Conservation (phyloP, 2,329 filamentous ascomycete species). For the Dothistroma pini region DNA sequence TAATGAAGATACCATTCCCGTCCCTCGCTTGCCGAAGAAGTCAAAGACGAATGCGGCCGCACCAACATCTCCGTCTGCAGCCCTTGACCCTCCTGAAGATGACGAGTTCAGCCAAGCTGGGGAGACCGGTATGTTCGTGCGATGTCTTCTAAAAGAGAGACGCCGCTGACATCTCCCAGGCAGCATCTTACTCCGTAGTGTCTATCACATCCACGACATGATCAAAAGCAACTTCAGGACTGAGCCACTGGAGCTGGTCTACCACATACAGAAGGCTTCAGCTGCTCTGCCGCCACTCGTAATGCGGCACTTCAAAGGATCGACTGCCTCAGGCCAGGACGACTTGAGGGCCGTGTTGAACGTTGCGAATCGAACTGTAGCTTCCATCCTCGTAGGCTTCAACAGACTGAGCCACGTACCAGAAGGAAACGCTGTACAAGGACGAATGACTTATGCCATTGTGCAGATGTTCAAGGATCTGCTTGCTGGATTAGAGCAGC, state of each 20-base stretch:
- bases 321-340: slow-evolving; percentile 5
- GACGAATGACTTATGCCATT: slow-evolving; percentile 29
- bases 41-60: slow-evolving; percentile 19
- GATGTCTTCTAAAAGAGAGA: not conserved
- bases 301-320: slow-evolving; percentile 13
- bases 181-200: slow-evolving; percentile 25
- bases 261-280: slow-evolving; percentile 28
- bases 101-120: slow-evolving; percentile 22
- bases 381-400: slow-evolving; percentile 25
- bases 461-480: slow-evolving; percentile 39
- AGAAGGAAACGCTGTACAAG: slow-evolving; percentile 14
- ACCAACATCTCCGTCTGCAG: slow-evolving; percentile 3
- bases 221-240: slow-evolving; percentile 20
- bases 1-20: slow-evolving; percentile 25
- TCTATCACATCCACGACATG: slow-evolving; percentile 29
- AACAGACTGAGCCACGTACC: slow-evolving; percentile 20
- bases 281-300: slow-evolving; percentile 25
- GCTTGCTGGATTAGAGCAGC: slow-evolving; percentile 28
- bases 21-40: slow-evolving; percentile 26
- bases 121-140: slow-evolving; percentile 20
- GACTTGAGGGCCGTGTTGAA: slow-evolving; percentile 21
- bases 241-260: slow-evolving; percentile 24
- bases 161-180: slow-evolving; percentile 18
- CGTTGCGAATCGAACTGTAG: slow-evolving; percentile 22
- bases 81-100: slow-evolving; percentile 5